These are phyloP conservation scores for Sideroxylon spinosum DNA, from an alignment of 179 eudicot species.

Conservation along the genomic window DNA sequence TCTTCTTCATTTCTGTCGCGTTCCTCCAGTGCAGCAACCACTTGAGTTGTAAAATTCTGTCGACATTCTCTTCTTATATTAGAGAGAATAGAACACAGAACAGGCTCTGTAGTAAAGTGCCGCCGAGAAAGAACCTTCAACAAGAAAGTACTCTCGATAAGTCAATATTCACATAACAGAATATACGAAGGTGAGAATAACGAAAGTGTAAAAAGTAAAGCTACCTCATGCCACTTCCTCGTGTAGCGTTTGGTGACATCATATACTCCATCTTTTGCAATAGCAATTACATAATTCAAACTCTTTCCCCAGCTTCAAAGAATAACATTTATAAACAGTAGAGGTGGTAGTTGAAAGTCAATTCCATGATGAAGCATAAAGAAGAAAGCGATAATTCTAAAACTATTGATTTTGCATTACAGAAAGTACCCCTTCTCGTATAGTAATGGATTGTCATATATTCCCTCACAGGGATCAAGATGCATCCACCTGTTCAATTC, in stretches of 20 bases:
- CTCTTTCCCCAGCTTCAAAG: constrained; percentile 75
- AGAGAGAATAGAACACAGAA: constrained; percentile 43
- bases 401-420: neutral
- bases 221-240: constrained; percentile 91
- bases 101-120: constrained; percentile 57
- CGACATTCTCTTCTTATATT: constrained; percentile 63
- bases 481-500: constrained; percentile 84
- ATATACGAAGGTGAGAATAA: neutral
- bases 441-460: constrained; percentile 78
- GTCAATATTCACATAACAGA: constrained; percentile 2
- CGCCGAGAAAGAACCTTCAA: constrained; percentile 74
- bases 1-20: constrained; percentile 62
- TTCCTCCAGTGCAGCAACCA: constrained; percentile 47
- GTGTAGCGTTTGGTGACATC: constrained; percentile 98
- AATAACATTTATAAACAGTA: constrained; percentile 15
- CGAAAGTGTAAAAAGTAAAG: neutral
- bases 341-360: constrained; percentile 4
- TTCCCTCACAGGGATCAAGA: constrained; percentile 97
- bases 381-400: constrained; percentile 4
- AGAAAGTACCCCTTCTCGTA: constrained; percentile 83
- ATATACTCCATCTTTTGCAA: constrained; percentile 88
- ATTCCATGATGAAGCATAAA: constrained; percentile 11
- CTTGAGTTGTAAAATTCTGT: constrained; percentile 41
- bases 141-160: constrained; percentile 2
- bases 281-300: constrained; percentile 66